A percentile compares a stretch with the other conserved stretches of the same genome.
These are phyloP conservation scores for Candida nemodendra DNA, from an alignment of 805 yeast species.

Conservation along the genomic window DNA sequence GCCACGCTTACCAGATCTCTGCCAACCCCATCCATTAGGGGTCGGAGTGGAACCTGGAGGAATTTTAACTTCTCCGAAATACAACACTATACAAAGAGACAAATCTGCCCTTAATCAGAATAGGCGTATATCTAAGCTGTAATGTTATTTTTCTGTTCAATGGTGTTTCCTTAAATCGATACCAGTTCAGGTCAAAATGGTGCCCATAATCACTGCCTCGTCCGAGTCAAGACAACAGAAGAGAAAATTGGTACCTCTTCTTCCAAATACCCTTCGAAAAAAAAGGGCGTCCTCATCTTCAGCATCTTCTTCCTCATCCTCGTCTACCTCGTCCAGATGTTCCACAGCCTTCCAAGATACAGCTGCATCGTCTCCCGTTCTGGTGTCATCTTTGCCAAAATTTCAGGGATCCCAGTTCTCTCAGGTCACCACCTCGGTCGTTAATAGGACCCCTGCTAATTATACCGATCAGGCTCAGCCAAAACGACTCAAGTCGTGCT, in stretches of 20 bases:
- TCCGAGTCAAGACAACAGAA: conserved; percentile 7
- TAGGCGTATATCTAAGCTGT: too few relatives aligned
- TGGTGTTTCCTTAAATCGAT: too few relatives aligned
- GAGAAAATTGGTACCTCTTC: conserved; percentile 28
- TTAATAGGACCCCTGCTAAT: conserved; percentile 22
- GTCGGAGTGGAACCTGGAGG: too few relatives aligned
- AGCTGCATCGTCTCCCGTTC: not conserved
- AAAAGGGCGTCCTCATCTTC: not conserved
- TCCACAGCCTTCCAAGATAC: conserved; percentile 1
- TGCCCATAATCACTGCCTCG: too few relatives aligned
- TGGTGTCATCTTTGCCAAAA: not conserved
- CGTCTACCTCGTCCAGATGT: not conserved
- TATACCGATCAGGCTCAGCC: conserved; percentile 34
- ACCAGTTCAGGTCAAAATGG: too few relatives aligned
- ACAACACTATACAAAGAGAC: too few relatives aligned
- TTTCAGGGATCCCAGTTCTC: conserved; percentile 1
- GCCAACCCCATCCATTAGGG: too few relatives aligned
- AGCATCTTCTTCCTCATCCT: not conserved
- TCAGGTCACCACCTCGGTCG: conserved; percentile 19
- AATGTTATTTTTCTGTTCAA: too few relatives aligned
- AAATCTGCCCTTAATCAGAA: too few relatives aligned
- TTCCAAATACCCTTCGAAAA: conserved; percentile 23
- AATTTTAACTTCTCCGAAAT: too few relatives aligned
- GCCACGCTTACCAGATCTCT: too few relatives aligned
- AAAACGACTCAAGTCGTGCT: conserved; percentile 54